These are phyloP conservation scores for Aspergillus hancockii DNA, from an alignment of 495 filamentous ascomycete species.

Conservation along the genomic window DNA sequence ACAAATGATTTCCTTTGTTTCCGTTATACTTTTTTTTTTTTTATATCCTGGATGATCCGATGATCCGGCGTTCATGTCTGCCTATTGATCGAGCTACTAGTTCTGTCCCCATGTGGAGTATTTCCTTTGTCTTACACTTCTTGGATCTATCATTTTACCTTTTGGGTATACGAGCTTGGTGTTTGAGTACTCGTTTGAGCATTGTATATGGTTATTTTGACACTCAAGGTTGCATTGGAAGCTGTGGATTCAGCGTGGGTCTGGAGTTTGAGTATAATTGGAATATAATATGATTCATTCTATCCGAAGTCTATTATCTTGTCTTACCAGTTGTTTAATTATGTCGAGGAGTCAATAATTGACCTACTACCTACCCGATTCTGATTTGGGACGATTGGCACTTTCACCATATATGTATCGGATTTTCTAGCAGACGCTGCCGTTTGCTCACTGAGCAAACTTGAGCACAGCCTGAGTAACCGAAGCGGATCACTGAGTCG, in stretches of 20 bases:
- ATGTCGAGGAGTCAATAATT: background rate
- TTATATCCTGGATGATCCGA: conserved; percentile 23
- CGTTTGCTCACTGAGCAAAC: too few species aligned
- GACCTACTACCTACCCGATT: background rate
- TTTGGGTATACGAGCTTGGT: conserved; percentile 16
- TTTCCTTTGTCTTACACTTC: conserved; percentile 15
- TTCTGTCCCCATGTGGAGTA: conserved; percentile 1
- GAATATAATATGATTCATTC: conserved; percentile 19
- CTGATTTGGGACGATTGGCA: too few species aligned
- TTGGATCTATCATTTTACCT: conserved; percentile 16
- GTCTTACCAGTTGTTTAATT: background rate
- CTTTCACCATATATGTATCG: too few species aligned
- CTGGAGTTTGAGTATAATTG: conserved; percentile 21
- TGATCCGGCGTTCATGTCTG: conserved; percentile 18
- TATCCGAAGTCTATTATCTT: background rate
- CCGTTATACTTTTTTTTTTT: conserved; percentile 8
- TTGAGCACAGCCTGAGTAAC: too few species aligned
- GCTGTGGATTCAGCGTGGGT: conserved; percentile 8
- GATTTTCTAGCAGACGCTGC: too few species aligned
- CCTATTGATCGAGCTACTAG: conserved; percentile 2
- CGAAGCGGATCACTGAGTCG: too few species aligned
- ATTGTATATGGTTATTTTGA: conserved; percentile 17
- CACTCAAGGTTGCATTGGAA: conserved; percentile 12
- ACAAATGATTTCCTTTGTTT: conserved; percentile 20
- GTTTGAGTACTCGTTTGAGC: conserved; percentile 17